phyloP scores from a whole-genome alignment of 495 filamentous ascomycete species.

The Aspergillus bertholletiae region DNA sequence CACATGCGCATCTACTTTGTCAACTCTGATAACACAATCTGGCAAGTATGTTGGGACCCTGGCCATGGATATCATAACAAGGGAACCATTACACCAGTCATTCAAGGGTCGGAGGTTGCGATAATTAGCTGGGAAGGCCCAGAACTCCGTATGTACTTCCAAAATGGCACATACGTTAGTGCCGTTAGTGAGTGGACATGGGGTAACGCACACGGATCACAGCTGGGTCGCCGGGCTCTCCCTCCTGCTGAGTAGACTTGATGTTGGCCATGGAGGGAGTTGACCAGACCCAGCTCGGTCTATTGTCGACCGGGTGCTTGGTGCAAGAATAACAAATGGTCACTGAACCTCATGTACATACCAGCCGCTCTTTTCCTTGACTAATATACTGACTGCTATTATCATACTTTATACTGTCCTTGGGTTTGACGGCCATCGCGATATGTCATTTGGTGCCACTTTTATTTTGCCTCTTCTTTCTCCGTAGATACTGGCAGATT shows the following conservation, averaged over 20 bases:
- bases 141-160: conserved; percentile 15
- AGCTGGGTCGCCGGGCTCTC: conserved; percentile 8
- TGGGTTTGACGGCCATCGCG: too few species aligned
- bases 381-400: too few species aligned
- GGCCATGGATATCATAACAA: conserved; percentile 10
- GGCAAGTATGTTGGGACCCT: background rate
- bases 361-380: too few species aligned
- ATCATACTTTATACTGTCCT: too few species aligned
- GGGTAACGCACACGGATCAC: conserved; percentile 5
- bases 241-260: conserved; percentile 15
- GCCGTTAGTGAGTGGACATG: conserved; percentile 14
- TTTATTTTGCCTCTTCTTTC: too few species aligned
- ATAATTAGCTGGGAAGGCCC: conserved; percentile 11
- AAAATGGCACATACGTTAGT: conserved; percentile 15
- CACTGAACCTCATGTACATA: too few species aligned
- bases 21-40: background rate
- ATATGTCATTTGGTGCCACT: too few species aligned
- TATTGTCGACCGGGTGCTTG: too few species aligned
- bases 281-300: too few species aligned
- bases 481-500: too few species aligned
- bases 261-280: too few species aligned
- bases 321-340: too few species aligned
- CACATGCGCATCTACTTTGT: conserved; percentile 11
- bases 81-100: conserved; percentile 6
- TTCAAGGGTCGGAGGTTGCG: conserved; percentile 13